Percentiles rank a stretch among this genome's conserved stretches.
Evolutionary conservation across 2,329 filamentous ascomycete species (phyloP).

Genomic region (Fusarium transvaalense): DNA sequence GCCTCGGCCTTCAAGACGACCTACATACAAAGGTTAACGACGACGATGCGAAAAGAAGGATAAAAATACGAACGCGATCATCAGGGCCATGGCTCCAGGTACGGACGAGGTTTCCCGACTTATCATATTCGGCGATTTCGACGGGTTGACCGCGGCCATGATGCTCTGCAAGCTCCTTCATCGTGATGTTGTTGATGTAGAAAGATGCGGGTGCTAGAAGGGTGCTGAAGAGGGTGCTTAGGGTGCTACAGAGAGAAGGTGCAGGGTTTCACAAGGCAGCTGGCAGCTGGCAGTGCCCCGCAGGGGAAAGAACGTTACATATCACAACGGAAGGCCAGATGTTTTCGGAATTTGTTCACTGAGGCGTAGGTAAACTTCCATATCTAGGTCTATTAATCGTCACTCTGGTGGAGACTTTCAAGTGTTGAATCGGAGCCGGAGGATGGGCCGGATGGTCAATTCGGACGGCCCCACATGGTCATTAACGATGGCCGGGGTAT

Average conservation of each 20-base stretch:
- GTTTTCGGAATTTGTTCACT: neutral
- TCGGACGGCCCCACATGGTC: slow-evolving; percentile 21
- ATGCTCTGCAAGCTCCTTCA: slow-evolving; percentile 41
- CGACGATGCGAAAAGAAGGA: neutral
- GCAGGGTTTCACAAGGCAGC: slow-evolving; percentile 4
- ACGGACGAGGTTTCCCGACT: slow-evolving; percentile 53
- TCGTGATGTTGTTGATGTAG: slow-evolving; percentile 18
- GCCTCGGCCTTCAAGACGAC: slow-evolving; percentile 39
- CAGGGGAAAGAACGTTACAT: neutral
- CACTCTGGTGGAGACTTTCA: slow-evolving; percentile 4
- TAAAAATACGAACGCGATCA: slow-evolving; percentile 39
- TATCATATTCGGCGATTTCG: slow-evolving; percentile 56
- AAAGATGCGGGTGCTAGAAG: neutral
- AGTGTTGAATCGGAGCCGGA: neutral
- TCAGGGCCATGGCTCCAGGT: slow-evolving; percentile 52
- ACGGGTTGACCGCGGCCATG: slow-evolving; percentile 47
- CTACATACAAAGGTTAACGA: slow-evolving; percentile 38
- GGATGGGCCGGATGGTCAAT: neutral
- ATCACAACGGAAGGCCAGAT: neutral
- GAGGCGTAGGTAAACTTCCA: neutral
- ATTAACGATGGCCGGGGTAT: neutral
- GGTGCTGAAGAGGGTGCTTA: too few relatives aligned
- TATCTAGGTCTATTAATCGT: neutral
- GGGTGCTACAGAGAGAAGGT: neutral
- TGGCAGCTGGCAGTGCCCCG: slow-evolving; percentile 18